Conservation (phyloP, 257 asterid species). For the Striga asiatica region DNA sequence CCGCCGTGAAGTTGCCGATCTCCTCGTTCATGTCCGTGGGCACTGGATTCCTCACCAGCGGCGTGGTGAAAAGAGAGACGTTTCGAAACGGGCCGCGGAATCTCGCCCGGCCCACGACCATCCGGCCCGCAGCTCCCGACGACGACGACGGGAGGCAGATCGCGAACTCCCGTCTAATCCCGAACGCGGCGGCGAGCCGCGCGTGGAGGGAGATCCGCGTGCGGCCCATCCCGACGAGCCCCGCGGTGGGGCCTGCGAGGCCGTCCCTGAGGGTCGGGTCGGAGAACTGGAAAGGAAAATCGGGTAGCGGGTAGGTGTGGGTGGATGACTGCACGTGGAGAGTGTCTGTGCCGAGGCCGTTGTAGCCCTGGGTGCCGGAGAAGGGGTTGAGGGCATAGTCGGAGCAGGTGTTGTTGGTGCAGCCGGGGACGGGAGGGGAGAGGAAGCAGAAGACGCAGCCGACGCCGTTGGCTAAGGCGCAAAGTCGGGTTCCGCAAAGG, state of each 20-base stretch:
- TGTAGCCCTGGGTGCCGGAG: conserved; percentile 33
- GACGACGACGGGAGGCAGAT: conserved; percentile 32
- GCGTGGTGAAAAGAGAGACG: conserved; percentile 24
- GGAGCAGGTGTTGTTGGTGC: conserved; percentile 50
- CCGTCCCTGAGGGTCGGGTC: conserved; percentile 24
- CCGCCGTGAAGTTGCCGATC: conserved; percentile 28
- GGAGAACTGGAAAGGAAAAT: conserved; percentile 34
- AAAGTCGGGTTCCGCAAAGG: conserved; percentile 24
- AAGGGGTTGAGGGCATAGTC: conserved; percentile 42
- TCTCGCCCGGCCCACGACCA: conserved; percentile 25
- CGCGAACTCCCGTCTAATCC: conserved; percentile 20
- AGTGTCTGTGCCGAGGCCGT: conserved; percentile 30
- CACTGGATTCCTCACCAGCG: conserved; percentile 31
- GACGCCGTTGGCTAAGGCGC: conserved; percentile 22
- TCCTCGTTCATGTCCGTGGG: conserved; percentile 16
- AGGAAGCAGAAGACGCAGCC: conserved; percentile 42
- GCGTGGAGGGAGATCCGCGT: conserved; percentile 31
- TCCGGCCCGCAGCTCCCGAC: conserved; percentile 19
- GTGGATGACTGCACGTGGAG: conserved; percentile 15
- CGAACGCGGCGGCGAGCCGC: conserved; percentile 28
- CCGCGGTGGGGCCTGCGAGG: conserved; percentile 19
- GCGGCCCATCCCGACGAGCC: conserved; percentile 33
- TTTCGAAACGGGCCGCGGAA: conserved; percentile 17
- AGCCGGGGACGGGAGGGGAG: conserved; percentile 33
- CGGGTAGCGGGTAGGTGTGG: conserved; percentile 7